Evolutionary conservation across 2,329 filamentous ascomycete genomes (phyloP).

Genomic region (Talaromyces sp.): DNA sequence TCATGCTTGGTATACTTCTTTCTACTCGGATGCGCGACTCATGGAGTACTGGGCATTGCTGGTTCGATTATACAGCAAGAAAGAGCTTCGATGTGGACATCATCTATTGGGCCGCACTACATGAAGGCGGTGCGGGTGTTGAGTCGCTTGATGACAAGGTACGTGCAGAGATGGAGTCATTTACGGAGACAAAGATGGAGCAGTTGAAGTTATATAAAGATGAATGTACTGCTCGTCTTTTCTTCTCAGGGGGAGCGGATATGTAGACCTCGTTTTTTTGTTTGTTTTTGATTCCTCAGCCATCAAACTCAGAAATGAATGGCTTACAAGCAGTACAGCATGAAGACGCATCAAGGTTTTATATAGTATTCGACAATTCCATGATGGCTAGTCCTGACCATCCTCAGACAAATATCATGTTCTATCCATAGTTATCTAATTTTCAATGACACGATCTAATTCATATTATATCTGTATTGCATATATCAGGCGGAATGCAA

Average conservation of each 20-base stretch:
- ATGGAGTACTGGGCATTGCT: constrained; percentile 30
- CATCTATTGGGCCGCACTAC: constrained; percentile 27
- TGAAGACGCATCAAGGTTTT: too few relatives aligned
- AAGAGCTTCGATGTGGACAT: constrained; percentile 33
- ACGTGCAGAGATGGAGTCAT: constrained; percentile 19
- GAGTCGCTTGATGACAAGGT: constrained; percentile 19
- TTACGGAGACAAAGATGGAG: constrained; percentile 24
- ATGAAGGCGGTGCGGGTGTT: constrained; percentile 19
- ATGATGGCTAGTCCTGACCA: too few relatives aligned
- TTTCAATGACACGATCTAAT: too few relatives aligned
- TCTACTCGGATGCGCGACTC: constrained; percentile 30
- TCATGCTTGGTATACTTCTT: constrained; percentile 8
- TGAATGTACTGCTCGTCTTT: constrained; percentile 20
- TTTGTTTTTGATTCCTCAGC: too few relatives aligned
- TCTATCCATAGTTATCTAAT: too few relatives aligned
- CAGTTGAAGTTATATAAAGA: constrained; percentile 24
- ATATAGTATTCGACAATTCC: too few relatives aligned
- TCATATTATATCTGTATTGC: too few relatives aligned
- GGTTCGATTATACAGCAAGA: constrained; percentile 34
- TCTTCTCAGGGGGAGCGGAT: constrained; percentile 3
- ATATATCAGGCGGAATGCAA: too few relatives aligned
- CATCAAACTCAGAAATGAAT: too few relatives aligned
- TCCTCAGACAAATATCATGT: too few relatives aligned
- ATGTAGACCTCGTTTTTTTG: background rate
- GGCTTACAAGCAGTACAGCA: too few relatives aligned